Evolutionary conservation across 2,329 filamentous ascomycete genomes (phyloP).

Genomic region (Apiospora kogelbergensis): DNA sequence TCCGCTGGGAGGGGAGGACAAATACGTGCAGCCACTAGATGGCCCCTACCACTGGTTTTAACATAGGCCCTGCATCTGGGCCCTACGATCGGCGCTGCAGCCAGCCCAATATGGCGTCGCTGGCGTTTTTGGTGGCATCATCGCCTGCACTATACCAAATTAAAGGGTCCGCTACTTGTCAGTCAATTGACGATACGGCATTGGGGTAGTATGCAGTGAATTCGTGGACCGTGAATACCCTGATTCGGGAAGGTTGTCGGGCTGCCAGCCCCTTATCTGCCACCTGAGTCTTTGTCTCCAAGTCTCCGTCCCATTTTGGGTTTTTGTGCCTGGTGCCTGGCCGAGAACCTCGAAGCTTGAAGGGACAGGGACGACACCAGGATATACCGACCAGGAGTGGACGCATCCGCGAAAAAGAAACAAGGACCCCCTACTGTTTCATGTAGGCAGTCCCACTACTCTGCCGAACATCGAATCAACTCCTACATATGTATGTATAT

Average conservation of each 20-base stretch:
- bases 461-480: constrained; percentile 6
- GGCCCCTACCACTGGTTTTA: not conserved
- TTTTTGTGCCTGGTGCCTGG: not conserved
- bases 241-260: not conserved
- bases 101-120: not conserved
- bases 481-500: no score
- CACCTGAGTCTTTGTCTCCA: not conserved
- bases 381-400: not conserved
- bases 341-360: no score
- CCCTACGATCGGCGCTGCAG: not conserved
- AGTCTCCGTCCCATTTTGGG: not conserved
- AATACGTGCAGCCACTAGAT: not conserved
- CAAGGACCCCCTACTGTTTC: not conserved
- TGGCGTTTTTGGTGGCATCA: not conserved
- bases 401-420: not conserved
- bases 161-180: constrained; percentile 5
- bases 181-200: not conserved
- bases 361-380: not conserved
- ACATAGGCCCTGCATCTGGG: constrained; percentile 1
- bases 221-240: not conserved
- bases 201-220: not conserved
- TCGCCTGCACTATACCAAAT: not conserved
- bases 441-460: not conserved
- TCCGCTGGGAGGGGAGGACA: not conserved
- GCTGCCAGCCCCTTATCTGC: not conserved